Evolutionary conservation across 305 asterid species (phyloP).

Genomic region (Salvia sclarea): DNA sequence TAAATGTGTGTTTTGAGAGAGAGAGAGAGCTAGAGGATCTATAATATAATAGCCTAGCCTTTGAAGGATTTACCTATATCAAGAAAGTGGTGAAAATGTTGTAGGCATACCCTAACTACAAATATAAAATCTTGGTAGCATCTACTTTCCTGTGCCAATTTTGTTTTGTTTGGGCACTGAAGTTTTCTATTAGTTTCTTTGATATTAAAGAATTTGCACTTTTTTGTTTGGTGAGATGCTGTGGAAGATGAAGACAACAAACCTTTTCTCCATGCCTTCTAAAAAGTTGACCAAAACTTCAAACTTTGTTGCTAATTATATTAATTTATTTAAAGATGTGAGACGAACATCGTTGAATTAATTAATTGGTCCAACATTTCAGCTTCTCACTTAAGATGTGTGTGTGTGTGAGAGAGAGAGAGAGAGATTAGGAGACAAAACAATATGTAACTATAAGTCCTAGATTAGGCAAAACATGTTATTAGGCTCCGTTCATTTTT

Average conservation of each 20-base stretch:
- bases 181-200: background rate
- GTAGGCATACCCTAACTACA: conserved; percentile 35
- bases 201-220: conserved; percentile 27
- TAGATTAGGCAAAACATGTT: background rate
- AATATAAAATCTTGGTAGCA: conserved; percentile 42
- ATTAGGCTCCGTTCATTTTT: too few relatives aligned
- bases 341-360: conserved; percentile 12
- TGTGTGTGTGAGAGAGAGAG: background rate
- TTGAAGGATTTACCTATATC: background rate
- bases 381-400: background rate
- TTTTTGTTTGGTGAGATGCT: conserved; percentile 33
- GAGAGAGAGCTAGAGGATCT: background rate
- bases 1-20: background rate
- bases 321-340: background rate
- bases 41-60: background rate
- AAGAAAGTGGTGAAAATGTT: conserved; percentile 29
- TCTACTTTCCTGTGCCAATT: conserved; percentile 33
- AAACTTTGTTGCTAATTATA: conserved; percentile 27
- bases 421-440: background rate
- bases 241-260: conserved; percentile 41
- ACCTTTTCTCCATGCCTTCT: conserved; percentile 32
- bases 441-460: background rate
- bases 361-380: conserved; percentile 28
- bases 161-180: conserved; percentile 3
- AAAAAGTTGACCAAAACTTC: conserved; percentile 6